A percentile compares a stretch with the other conserved stretches of the same genome.
These are phyloP conservation scores for Raphanus hybrid DNA, from an alignment of 441 rosid species.

Conservation along the genomic window DNA sequence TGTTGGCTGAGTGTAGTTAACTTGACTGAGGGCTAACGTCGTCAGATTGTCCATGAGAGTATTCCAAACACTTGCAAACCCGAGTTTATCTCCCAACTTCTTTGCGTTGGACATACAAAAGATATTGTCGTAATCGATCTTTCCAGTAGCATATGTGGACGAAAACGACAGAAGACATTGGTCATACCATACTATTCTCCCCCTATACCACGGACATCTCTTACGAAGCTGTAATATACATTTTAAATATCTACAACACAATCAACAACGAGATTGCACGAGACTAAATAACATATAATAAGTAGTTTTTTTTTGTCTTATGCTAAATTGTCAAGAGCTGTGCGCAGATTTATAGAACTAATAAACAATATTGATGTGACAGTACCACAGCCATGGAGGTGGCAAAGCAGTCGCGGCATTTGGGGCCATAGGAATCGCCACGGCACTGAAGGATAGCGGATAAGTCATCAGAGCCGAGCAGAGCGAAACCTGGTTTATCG, in stretches of 20 bases:
- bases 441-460: constrained; percentile 61
- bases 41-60: constrained; percentile 40
- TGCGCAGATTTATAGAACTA: background rate
- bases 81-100: background rate
- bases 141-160: background rate
- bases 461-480: background rate
- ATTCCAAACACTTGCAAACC: background rate
- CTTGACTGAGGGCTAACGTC: constrained; percentile 15
- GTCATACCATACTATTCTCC: background rate
- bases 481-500: background rate
- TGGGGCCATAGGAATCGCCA: constrained; percentile 55
- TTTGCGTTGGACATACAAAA: background rate
- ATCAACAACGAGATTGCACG: background rate
- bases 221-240: background rate
- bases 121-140: background rate
- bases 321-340: no score
- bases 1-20: background rate
- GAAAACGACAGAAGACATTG: background rate
- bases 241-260: background rate
- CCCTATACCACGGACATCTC: background rate
- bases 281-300: background rate
- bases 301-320: background rate
- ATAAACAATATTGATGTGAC: background rate
- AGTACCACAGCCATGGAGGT: background rate
- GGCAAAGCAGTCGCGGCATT: constrained; percentile 37